Percentiles rank a stretch among this genome's conserved stretches.
Conservation (phyloP, 2,329 filamentous ascomycete species). For the Aplosporella prunicola region DNA sequence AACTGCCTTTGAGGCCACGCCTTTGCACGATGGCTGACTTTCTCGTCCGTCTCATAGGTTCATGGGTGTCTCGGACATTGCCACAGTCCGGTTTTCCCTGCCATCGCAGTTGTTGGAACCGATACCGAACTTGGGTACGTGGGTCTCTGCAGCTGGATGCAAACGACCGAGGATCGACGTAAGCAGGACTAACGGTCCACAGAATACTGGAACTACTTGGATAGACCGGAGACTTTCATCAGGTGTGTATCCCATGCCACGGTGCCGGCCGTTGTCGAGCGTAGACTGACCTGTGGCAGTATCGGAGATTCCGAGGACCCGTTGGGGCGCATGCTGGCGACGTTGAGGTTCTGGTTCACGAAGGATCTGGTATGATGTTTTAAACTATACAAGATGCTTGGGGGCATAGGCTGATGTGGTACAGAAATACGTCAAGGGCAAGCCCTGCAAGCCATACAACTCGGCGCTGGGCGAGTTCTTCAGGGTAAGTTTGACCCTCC, state of each 20-base stretch:
- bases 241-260: slow-evolving; percentile 35
- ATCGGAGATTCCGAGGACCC: slow-evolving; percentile 85
- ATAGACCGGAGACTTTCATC: slow-evolving; percentile 83
- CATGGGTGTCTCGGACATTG: slow-evolving; percentile 91
- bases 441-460: slow-evolving; percentile 98
- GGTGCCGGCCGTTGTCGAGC: neutral
- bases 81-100: slow-evolving; percentile 88
- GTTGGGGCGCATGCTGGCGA: slow-evolving; percentile 87
- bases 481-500: slow-evolving; percentile 48
- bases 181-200: slow-evolving; percentile 18
- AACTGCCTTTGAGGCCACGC: neutral
- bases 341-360: slow-evolving; percentile 95
- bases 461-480: slow-evolving; percentile 97
- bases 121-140: slow-evolving; percentile 72
- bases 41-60: slow-evolving; percentile 51
- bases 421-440: slow-evolving; percentile 93
- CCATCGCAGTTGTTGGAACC: slow-evolving; percentile 93
- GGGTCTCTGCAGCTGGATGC: neutral
- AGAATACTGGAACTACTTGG: slow-evolving; percentile 99
- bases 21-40: neutral
- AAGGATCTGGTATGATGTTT: slow-evolving; percentile 63
- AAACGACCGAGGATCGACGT: neutral
- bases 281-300: slow-evolving; percentile 38
- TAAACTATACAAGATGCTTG: neutral
- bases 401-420: slow-evolving; percentile 13